These are phyloP conservation scores for Acer negundo DNA, from an alignment of 345 rosid species.

Conservation along the genomic window DNA sequence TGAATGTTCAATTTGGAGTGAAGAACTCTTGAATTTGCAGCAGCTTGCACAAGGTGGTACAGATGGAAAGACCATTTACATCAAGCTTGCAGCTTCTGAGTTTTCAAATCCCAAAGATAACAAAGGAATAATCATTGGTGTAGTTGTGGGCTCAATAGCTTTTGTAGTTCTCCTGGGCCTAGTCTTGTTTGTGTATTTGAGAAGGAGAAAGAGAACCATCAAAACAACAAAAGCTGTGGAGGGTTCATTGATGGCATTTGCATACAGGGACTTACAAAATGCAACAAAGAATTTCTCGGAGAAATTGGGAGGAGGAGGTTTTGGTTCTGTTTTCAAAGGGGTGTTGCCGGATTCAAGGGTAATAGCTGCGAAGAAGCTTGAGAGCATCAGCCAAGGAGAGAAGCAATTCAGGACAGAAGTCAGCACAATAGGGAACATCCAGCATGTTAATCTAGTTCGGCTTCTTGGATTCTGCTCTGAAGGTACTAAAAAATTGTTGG, in stretches of 20 bases:
- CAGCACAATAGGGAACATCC: conserved; percentile 72
- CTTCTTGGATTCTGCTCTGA: conserved; percentile 84
- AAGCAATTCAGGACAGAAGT: conserved; percentile 89
- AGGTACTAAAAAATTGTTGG: conserved; percentile 39
- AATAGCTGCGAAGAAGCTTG: conserved; percentile 85
- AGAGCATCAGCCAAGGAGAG: conserved; percentile 77
- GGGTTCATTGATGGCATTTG: conserved; percentile 69
- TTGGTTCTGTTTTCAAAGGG: conserved; percentile 88
- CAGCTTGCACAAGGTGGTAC: neutral
- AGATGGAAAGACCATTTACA: conserved; percentile 9
- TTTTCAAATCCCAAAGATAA: conserved; percentile 40
- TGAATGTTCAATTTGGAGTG: conserved; percentile 24
- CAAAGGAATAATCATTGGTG: conserved; percentile 42
- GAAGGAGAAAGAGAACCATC: conserved; percentile 34
- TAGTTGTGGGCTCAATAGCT: conserved; percentile 38
- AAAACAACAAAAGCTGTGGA: conserved; percentile 40
- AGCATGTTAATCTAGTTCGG: conserved; percentile 76
- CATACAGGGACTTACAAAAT: conserved; percentile 59
- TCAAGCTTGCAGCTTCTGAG: conserved; percentile 23
- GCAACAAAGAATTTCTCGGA: conserved; percentile 80
- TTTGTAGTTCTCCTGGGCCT: conserved; percentile 32
- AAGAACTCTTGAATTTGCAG: conserved; percentile 3
- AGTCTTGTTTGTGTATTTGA: conserved; percentile 29
- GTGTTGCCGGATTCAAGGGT: conserved; percentile 53
- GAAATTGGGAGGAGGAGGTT: conserved; percentile 85